Base-by-base conservation (phyloP, 1,284 basidiomycete genomes). In the Ustilago xerochloae region DNA sequence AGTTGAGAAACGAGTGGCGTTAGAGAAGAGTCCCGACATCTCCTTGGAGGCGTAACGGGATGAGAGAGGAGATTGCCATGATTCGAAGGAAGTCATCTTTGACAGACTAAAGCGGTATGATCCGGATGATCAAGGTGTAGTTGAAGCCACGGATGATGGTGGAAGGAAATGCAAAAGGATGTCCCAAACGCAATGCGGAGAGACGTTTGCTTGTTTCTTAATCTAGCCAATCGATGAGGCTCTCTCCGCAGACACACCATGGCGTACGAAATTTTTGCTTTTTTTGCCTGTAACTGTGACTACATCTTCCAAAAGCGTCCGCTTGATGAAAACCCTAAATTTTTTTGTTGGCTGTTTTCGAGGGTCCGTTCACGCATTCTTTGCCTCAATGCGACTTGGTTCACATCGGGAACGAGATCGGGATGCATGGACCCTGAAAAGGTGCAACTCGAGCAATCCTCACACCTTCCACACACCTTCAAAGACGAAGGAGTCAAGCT, bases 1-100 rank as follows among this genome's bases (percentile, higher is more conserved):
- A n/a, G 95, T 98, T 67, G 90, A 90, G 86, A 97, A 99, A 24
- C 97, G 92, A 75, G 92, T 96, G 54, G 90, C 90, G 60, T 92
- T 89, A 41, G 95, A 98, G 87, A 98, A 99, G 60, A 99, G 89
- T 86, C 93, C 89, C 13, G 94, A 91, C 96, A 98, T 98, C 87
- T 98, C 96, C 85, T 96, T 96, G 88, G 93, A 95, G 22, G 97
- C 97, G 92, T 99, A 99, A 60, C 96, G 94, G 45, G 55, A 61
- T 48, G 81, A 80, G 8, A 83, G 71, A 6, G 81, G 81, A 41
- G 81, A 83, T 57, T 83, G 81, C 81, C 81, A 83, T 35, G 53
- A 63, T 56, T 80, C 78, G 56, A 73, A 73, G n/a, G 70, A 73
- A 13, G 70, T 50, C 70, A 68, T 73, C 7, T 48, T 62, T 39